phyloP scores from a whole-genome alignment of 129 eudicot genomes.

The Flaveria trinervia region DNA sequence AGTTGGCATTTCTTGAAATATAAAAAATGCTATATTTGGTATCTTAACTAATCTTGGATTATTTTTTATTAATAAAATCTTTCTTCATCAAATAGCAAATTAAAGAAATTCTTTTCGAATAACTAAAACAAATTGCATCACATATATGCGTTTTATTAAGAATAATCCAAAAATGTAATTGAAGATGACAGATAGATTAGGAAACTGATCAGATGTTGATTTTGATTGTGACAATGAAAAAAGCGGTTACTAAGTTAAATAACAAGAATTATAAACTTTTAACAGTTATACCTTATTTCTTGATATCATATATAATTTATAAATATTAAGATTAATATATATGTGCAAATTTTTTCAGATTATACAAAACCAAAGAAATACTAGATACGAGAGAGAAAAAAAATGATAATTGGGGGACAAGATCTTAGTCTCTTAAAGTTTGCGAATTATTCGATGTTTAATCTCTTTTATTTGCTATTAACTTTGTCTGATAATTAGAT shows the following conservation, averaged over 20 bases:
- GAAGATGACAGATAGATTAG: neutral
- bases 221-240: neutral
- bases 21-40: constrained; percentile 35
- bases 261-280: no score
- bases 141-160: neutral
- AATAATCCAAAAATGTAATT: constrained; percentile 12
- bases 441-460: constrained; percentile 35
- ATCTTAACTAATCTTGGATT: constrained; percentile 36
- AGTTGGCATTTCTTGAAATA: constrained; percentile 41
- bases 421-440: constrained; percentile 44
- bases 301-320: neutral
- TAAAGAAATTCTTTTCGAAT: constrained; percentile 20
- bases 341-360: constrained; percentile 6
- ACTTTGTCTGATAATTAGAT: constrained; percentile 29
- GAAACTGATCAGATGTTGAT: neutral
- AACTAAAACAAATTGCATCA: constrained; percentile 5
- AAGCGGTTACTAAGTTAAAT: neutral
- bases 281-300: neutral
- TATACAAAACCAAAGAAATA: neutral
- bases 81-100: constrained; percentile 15
- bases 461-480: constrained; percentile 28
- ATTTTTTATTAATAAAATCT: constrained; percentile 29
- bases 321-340: neutral
- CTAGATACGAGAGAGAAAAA: neutral
- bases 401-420: constrained; percentile 41